Conservation (phyloP, 2,329 filamentous ascomycete species). For the Penicillium sp. region DNA sequence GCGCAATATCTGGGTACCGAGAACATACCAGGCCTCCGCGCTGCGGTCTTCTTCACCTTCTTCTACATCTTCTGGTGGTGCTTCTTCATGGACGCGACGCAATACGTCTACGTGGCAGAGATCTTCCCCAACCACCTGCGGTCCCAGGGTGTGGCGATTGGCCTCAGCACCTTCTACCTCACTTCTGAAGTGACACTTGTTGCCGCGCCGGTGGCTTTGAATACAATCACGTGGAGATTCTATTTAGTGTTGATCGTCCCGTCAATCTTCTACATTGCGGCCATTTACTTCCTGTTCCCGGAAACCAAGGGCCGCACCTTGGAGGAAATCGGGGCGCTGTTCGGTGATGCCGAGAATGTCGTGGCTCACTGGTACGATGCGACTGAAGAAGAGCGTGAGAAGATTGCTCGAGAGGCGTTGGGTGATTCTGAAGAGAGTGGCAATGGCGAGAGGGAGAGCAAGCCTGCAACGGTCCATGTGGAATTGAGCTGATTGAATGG, state of each 20-base stretch:
- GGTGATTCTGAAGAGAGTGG: neutral
- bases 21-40: slow-evolving; percentile 39
- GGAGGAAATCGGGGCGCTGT: slow-evolving; percentile 41
- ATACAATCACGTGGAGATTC: slow-evolving; percentile 39
- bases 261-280: slow-evolving; percentile 33
- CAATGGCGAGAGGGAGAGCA: neutral
- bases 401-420: slow-evolving; percentile 3
- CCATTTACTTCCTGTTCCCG: slow-evolving; percentile 40
- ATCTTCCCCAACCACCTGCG: slow-evolving; percentile 47
- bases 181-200: slow-evolving; percentile 41
- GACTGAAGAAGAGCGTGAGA: slow-evolving; percentile 10
- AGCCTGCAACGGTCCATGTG: neutral
- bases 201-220: slow-evolving; percentile 36
- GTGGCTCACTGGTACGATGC: slow-evolving; percentile 12
- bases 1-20: slow-evolving; percentile 38
- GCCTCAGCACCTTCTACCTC: slow-evolving; percentile 39
- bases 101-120: slow-evolving; percentile 45
- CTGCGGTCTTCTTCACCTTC: slow-evolving; percentile 46
- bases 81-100: slow-evolving; percentile 47
- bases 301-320: slow-evolving; percentile 40
- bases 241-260: slow-evolving; percentile 43
- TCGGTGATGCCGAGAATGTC: slow-evolving; percentile 33
- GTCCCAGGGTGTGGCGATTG: slow-evolving; percentile 41
- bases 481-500: neutral
- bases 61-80: slow-evolving; percentile 46